phyloP scores from a whole-genome alignment of 352 stramenopile genomes.

The Globisporangium takayamanum region DNA sequence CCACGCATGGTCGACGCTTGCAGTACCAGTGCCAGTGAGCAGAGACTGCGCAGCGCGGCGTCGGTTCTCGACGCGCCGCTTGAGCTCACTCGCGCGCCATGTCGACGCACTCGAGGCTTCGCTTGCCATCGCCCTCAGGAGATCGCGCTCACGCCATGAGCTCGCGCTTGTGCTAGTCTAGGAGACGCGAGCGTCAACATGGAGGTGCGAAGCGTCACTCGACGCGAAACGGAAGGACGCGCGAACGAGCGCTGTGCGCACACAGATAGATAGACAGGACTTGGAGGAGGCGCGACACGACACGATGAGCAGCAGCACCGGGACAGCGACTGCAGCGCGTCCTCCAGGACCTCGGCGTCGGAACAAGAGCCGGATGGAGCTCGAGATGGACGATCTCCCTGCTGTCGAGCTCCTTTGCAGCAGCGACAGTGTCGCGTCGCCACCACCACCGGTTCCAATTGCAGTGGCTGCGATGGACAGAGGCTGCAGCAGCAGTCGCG shows the following conservation, averaged over 20 bases:
- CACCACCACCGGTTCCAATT: neutral
- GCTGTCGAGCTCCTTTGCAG: neutral
- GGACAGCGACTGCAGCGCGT: slow-evolving; percentile 4
- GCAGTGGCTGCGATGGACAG: neutral
- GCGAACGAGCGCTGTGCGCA: neutral
- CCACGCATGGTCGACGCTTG: neutral
- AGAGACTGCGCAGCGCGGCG: slow-evolving; percentile 13
- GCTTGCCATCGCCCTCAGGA: neutral
- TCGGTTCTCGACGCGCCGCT: slow-evolving; percentile 41
- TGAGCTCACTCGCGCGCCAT: slow-evolving; percentile 43
- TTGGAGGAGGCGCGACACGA: neutral
- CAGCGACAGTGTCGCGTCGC: neutral
- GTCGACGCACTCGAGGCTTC: neutral
- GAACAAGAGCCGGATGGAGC: slow-evolving; percentile 15
- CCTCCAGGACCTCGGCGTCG: slow-evolving; percentile 14
- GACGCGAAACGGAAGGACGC: slow-evolving; percentile 2
- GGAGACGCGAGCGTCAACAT: neutral
- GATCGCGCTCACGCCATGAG: neutral
- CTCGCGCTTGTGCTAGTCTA: neutral
- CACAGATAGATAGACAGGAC: neutral
- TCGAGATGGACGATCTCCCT: slow-evolving; percentile 16
- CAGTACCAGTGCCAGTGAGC: neutral
- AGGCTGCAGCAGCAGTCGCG: no score
- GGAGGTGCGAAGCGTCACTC: neutral
- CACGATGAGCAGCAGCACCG: neutral